These are phyloP conservation scores for Fomitopsis schrenkii DNA, from an alignment of 1,284 basidiomycete genomes.

Conservation along the genomic window DNA sequence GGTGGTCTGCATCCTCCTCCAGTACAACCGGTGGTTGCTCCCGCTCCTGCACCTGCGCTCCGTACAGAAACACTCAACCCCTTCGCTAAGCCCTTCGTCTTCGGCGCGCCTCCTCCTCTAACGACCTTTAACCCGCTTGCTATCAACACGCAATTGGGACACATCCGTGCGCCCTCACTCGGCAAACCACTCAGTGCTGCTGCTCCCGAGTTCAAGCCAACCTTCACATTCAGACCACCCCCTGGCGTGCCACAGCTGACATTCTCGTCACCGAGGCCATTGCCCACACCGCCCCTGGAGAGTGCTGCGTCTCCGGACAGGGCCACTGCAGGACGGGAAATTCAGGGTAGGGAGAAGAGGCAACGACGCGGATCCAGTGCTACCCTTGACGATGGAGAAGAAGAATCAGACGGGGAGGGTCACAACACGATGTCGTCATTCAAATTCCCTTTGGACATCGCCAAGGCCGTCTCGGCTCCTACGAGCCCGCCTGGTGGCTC, in stretches of 20 bases:
- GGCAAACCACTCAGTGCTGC: conserved; percentile 68
- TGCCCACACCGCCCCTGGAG: conserved; percentile 32
- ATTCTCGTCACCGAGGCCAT: conserved; percentile 28
- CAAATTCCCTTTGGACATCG: conserved; percentile 64
- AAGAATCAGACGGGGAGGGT: conserved; percentile 32
- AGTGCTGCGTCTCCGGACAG: conserved; percentile 9
- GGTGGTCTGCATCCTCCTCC: conserved; percentile 21
- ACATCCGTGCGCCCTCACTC: conserved; percentile 57
- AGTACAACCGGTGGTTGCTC: conserved; percentile 10
- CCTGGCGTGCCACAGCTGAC: conserved; percentile 57
- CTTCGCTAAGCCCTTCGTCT: conserved; percentile 76
- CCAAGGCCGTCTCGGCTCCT: conserved; percentile 42
- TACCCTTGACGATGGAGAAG: conserved; percentile 41
- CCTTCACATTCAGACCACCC: conserved; percentile 72
- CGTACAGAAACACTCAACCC: conserved; percentile 57
- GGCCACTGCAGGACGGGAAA: conserved; percentile 27
- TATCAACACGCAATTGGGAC: conserved; percentile 28
- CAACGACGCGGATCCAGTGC: conserved; percentile 47
- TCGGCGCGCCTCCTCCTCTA: too few relatives aligned
- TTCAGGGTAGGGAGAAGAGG: conserved; percentile 75
- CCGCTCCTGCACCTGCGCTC: background rate
- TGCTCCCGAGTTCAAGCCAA: conserved; percentile 77
- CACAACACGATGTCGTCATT: conserved; percentile 62
- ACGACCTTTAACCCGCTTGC: conserved; percentile 19
- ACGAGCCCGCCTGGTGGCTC: conserved; percentile 32